Percentiles rank a stretch among this genome's conserved stretches.
These are phyloP conservation scores for Trichoderma atroviride DNA, from an alignment of 2,329 filamentous ascomycete species.

Conservation along the genomic window DNA sequence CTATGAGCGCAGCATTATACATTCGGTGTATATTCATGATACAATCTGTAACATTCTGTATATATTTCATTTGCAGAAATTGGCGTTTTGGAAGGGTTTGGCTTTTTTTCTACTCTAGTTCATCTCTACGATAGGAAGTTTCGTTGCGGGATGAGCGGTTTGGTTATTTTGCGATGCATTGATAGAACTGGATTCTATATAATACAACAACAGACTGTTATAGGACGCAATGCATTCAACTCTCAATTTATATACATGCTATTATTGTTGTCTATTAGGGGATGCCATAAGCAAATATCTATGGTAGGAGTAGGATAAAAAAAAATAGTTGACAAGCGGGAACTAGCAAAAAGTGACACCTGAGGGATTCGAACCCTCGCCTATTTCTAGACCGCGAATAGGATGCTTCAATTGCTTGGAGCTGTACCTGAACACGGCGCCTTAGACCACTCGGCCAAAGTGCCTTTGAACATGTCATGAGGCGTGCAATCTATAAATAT, in stretches of 20 bases:
- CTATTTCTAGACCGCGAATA: slow-evolving; percentile 37
- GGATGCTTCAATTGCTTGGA: not conserved
- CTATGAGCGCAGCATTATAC: slow-evolving; percentile 40
- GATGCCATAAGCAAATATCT: not conserved
- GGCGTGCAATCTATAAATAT: not conserved
- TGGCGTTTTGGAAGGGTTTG: slow-evolving; percentile 6
- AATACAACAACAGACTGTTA: not conserved
- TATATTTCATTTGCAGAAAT: slow-evolving; percentile 18
- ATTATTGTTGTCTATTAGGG: not conserved
- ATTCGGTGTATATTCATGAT: not conserved
- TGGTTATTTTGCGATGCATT: not conserved
- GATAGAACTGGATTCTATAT: not conserved
- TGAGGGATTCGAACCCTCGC: slow-evolving; percentile 41
- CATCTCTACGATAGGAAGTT: not conserved
- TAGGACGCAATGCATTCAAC: not conserved
- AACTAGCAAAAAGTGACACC: slow-evolving; percentile 32
- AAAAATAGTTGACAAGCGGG: not conserved
- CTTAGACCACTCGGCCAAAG: slow-evolving; percentile 36
- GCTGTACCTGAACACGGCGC: slow-evolving; percentile 32
- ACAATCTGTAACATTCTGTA: slow-evolving; percentile 21
- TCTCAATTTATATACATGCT: not conserved
- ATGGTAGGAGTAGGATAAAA: not conserved
- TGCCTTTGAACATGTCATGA: slow-evolving; percentile 26
- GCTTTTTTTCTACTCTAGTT: not conserved
- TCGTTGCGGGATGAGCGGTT: slow-evolving; percentile 10